Evolutionary conservation across 2,329 filamentous ascomycete genomes (phyloP).

Genomic region (Xylariaceae sp.): DNA sequence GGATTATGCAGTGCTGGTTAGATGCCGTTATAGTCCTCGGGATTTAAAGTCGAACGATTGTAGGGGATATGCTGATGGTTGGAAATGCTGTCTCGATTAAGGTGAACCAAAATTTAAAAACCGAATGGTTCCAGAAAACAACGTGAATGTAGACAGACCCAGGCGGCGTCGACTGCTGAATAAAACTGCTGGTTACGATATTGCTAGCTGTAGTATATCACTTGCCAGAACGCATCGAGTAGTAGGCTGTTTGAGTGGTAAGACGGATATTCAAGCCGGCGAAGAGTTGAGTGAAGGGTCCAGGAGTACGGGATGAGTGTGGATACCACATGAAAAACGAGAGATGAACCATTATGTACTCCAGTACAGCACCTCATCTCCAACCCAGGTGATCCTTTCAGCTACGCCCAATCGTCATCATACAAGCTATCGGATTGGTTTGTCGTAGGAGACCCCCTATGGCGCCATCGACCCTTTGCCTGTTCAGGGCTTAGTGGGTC

Average conservation of each 20-base stretch:
- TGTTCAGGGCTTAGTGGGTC: constrained; percentile 26
- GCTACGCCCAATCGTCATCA: constrained; percentile 17
- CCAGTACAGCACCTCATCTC: constrained; percentile 6
- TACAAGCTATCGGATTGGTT: constrained; percentile 24
- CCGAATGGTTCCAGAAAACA: neutral
- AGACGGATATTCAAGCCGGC: too few species aligned
- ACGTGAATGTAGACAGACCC: neutral
- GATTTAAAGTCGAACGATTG: too few species aligned
- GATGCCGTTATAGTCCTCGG: too few species aligned
- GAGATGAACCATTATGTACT: neutral
- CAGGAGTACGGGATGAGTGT: neutral
- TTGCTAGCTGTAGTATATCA: neutral
- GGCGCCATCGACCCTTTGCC: constrained; percentile 37
- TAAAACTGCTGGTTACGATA: neutral
- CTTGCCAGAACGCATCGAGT: neutral
- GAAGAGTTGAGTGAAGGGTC: neutral
- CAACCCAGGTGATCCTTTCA: constrained; percentile 2
- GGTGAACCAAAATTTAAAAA: too few species aligned
- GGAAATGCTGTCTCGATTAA: too few species aligned
- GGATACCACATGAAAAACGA: neutral
- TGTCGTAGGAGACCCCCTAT: constrained; percentile 29
- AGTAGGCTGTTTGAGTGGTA: neutral
- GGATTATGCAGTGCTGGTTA: too few species aligned
- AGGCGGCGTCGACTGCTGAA: neutral
- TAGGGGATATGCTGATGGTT: too few species aligned